Base-by-base conservation (phyloP, 2,329 filamentous ascomycete genomes). In the Fusarium equiseti region DNA sequence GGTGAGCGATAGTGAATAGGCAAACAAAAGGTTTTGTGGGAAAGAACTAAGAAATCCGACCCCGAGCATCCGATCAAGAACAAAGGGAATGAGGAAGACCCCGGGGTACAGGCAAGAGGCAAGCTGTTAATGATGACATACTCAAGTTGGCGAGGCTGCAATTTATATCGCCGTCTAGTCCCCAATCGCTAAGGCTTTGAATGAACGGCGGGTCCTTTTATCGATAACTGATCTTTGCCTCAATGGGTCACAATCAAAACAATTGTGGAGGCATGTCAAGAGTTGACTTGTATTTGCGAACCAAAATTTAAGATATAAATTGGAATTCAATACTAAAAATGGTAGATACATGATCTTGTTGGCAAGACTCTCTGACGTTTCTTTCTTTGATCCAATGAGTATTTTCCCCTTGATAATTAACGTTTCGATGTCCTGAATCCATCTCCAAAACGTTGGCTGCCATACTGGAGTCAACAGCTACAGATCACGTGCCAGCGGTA, bases 121-220 rank as follows among this genome's bases (percentile, higher is more conserved):
- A 59, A 61, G 54, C 63, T 74, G 53, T 60, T 51, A 48, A 27
- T 50, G 68, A 72, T 75, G 72, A 66, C 73, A 75, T 72, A 68
- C 49, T 73, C 59, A 63, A 70, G 61, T 66, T 72, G 63, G 42
- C 63, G 48, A 76, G 72, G 71, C 66, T 71, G 51, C 57, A 70
- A 71, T 76, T 76, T 75, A 73, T 75, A 73, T 76, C 60, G 63
- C 50, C 53, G 60, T 62, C 60, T 53, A 43, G 22, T 55, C 70
- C 58, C 54, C 35, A 38, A 59, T 63, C 48, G 22, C 45, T 59
- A 26, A 35, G 31, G 18, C 12, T 54, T 64, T 64, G 42, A 55
- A 66, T 46, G 60, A 71, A 60, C 70, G 59, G 57, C 70, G 44
- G 62, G 46, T 52, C 38, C 11, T 18, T 16, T 70, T 75, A 74